These are phyloP conservation scores for Scheffersomyces insectosa DNA, from an alignment of 1,139 yeast species.

Conservation along the genomic window DNA sequence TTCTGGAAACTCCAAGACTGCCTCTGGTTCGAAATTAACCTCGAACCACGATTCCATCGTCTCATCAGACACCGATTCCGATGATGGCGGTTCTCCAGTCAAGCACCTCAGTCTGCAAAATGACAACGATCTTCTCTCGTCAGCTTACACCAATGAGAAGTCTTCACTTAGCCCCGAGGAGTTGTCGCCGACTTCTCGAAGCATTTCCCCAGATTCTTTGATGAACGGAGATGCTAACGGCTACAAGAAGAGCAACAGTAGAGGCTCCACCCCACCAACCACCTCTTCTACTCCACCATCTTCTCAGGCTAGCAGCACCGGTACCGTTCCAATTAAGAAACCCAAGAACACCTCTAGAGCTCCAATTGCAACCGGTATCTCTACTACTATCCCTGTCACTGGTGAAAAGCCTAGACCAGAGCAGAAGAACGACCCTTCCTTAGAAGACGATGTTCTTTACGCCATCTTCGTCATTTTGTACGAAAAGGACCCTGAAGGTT, in stretches of 20 bases:
- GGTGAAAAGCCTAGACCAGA: slow-evolving; percentile 77
- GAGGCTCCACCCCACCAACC: slow-evolving; percentile 14
- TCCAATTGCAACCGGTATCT: slow-evolving; percentile 69
- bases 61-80: slow-evolving; percentile 2
- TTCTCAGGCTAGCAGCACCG: slow-evolving; percentile 2
- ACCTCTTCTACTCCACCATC: slow-evolving; percentile 16
- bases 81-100: slow-evolving; percentile 1
- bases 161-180: slow-evolving; percentile 22
- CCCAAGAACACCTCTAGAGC: slow-evolving; percentile 36
- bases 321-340: slow-evolving; percentile 24
- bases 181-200: slow-evolving; percentile 41
- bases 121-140: neutral
- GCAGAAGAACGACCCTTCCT: slow-evolving; percentile 56
- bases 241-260: slow-evolving; percentile 16
- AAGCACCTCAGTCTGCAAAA: neutral
- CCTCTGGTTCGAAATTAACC: neutral
- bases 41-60: slow-evolving; percentile 4
- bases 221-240: slow-evolving; percentile 27
- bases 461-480: slow-evolving; percentile 71
- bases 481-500: slow-evolving; percentile 65
- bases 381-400: slow-evolving; percentile 76
- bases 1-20: slow-evolving; percentile 10
- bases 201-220: slow-evolving; percentile 47
- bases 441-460: slow-evolving; percentile 73
- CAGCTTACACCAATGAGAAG: slow-evolving; percentile 22